phyloP scores from a whole-genome alignment of 116 monocot genomes.

The Trichopus zeylanicus region DNA sequence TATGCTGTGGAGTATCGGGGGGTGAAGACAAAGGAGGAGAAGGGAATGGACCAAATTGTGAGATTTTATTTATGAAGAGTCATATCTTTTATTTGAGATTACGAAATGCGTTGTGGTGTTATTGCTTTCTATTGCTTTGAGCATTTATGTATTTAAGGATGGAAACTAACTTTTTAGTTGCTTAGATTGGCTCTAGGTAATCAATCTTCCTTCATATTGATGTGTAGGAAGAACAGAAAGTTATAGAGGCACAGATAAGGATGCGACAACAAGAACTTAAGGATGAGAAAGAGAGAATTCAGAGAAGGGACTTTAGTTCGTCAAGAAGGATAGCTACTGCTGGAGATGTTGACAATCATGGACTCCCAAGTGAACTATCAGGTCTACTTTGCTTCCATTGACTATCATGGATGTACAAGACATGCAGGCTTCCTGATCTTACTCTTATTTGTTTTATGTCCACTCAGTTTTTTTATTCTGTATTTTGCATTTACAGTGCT shows the following conservation, averaged over 20 bases:
- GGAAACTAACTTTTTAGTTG: too few relatives aligned
- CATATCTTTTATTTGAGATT: not conserved
- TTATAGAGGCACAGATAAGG: constrained; percentile 70
- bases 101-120: not conserved
- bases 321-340: constrained; percentile 23
- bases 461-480: not conserved
- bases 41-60: constrained; percentile 61
- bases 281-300: constrained; percentile 48
- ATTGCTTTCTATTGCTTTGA: not conserved
- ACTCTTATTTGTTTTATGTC: not conserved
- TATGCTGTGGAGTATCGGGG: constrained; percentile 71
- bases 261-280: constrained; percentile 50
- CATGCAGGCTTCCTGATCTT: constrained; percentile 13
- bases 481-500: not conserved
- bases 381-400: constrained; percentile 7
- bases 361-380: constrained; percentile 19
- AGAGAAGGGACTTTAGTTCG: constrained; percentile 31
- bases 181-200: not conserved
- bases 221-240: constrained; percentile 60
- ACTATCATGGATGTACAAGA: constrained; percentile 22
- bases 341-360: constrained; percentile 36
- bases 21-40: constrained; percentile 56
- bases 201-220: not conserved
- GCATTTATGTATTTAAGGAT: too few relatives aligned
- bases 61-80: constrained; percentile 10